Base-by-base conservation (phyloP, 192 early-diverging fungal genomes). In the Umbelopsis ramanniana region DNA sequence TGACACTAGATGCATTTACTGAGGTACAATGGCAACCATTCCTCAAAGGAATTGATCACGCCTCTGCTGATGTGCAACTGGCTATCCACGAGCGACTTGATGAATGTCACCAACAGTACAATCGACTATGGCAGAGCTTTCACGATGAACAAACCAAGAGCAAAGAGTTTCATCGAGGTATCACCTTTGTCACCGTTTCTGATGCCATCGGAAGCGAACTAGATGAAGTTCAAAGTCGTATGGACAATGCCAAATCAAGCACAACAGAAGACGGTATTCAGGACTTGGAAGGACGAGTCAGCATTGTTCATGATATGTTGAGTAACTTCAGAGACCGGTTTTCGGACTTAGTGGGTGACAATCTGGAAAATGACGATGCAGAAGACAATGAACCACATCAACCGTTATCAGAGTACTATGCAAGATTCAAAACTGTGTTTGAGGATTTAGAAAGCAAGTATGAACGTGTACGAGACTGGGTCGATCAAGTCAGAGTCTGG, bases 401-500 rank as follows among this genome's bases (percentile, higher is more conserved):
- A 46, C 21, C 19, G 47, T 33, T 35, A 6, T 52, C 37, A 9
- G 40, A 70, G 12, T 63, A 63, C 33, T 63, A 63, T 63, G 57
- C 29, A 19, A 55, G 55, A 45, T 81, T 74, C 54, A 67, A 74
- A 23, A 77, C 37, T 0, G 75, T 81, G 2, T 57, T 53, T 22
- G 70, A 72, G 38, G 77, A 76, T 69, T 69, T 77, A 1, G 75
- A 81, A 43, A 76, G 68, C 52, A 78, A 82, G 67, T 81, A 81
- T 24, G 76, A 82, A 33, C 72, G 80, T 26, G 82, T 84, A 33
- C 72, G 76, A n/a, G 66, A 74, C 26, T 84, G 83, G 83, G 79
- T 84, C 24, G 78, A 79, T 3, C 52, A 60, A 46, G 54, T 72
- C 43, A 60, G 77, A 33, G 46, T 78, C 33, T 81, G 79, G 82